Evolutionary conservation across 1,139 yeast genomes (phyloP).

Genomic region (Candida sanyaensis): DNA sequence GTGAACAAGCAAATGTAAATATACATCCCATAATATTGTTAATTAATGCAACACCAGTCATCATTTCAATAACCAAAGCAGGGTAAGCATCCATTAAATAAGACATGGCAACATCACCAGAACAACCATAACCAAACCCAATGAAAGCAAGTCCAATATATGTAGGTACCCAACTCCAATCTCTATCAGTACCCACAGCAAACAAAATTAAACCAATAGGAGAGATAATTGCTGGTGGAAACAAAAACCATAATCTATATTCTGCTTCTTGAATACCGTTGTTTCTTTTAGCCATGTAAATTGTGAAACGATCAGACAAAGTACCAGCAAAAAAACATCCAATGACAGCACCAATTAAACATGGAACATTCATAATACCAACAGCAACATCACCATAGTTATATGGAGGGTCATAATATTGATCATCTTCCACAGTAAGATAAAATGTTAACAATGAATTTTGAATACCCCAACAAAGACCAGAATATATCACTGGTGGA

Average conservation of each 20-base stretch:
- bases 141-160: slow-evolving; percentile 67
- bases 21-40: slow-evolving; percentile 75
- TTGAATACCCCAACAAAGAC: slow-evolving; percentile 81
- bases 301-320: slow-evolving; percentile 70
- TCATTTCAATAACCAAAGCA: slow-evolving; percentile 74
- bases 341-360: slow-evolving; percentile 74
- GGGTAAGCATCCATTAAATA: slow-evolving; percentile 75
- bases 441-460: slow-evolving; percentile 81
- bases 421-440: slow-evolving; percentile 76
- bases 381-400: slow-evolving; percentile 69
- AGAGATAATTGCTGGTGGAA: slow-evolving; percentile 65
- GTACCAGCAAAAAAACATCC: slow-evolving; percentile 81
- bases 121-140: slow-evolving; percentile 72
- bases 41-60: slow-evolving; percentile 82
- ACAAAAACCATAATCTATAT: slow-evolving; percentile 68
- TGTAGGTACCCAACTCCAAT: slow-evolving; percentile 60
- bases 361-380: slow-evolving; percentile 68
- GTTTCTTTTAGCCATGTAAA: slow-evolving; percentile 70
- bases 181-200: slow-evolving; percentile 70
- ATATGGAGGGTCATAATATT: slow-evolving; percentile 70
- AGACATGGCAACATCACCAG: slow-evolving; percentile 72
- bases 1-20: slow-evolving; percentile 74
- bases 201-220: slow-evolving; percentile 76
- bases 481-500: slow-evolving; percentile 79
- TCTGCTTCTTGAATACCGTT: slow-evolving; percentile 80